Evolutionary conservation across 768 basidiomycete genomes (phyloP).

Genomic region (Cystoderma amianthinum): DNA sequence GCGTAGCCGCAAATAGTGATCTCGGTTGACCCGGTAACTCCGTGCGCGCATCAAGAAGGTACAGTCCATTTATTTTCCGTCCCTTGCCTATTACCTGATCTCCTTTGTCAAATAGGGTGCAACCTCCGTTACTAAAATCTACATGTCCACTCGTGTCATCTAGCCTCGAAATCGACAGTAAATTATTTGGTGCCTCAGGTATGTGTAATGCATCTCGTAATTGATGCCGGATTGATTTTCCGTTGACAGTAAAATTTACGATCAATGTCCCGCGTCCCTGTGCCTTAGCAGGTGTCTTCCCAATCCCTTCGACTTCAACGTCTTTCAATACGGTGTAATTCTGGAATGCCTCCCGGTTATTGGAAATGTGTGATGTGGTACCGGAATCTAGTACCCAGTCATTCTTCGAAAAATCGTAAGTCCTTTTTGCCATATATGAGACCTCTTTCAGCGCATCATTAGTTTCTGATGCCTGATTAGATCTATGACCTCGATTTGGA

Average conservation of each 20-base stretch:
- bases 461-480: slow-evolving; percentile 8
- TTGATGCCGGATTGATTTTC: slow-evolving; percentile 9
- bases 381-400: slow-evolving; percentile 17
- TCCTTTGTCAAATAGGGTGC: slow-evolving; percentile 6
- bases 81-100: slow-evolving; percentile 9
- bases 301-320: slow-evolving; percentile 10
- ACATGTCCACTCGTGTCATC: slow-evolving; percentile 7
- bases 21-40: neutral
- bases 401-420: slow-evolving; percentile 7
- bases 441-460: slow-evolving; percentile 7
- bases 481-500: slow-evolving; percentile 7
- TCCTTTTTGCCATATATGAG: slow-evolving; percentile 6
- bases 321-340: slow-evolving; percentile 10
- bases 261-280: slow-evolving; percentile 13
- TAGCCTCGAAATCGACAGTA: slow-evolving; percentile 12
- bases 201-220: slow-evolving; percentile 12
- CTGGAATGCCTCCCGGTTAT: slow-evolving; percentile 10
- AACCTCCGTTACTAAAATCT: slow-evolving; percentile 9
- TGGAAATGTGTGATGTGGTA: slow-evolving; percentile 18
- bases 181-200: slow-evolving; percentile 13
- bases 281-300: slow-evolving; percentile 4
- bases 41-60: neutral
- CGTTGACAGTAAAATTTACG: slow-evolving; percentile 11
- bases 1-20: neutral
- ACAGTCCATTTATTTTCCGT: neutral